Evolutionary conservation across 139 green algal genomes (phyloP).

Genomic region (Protoeuglena noctilucae): DNA sequence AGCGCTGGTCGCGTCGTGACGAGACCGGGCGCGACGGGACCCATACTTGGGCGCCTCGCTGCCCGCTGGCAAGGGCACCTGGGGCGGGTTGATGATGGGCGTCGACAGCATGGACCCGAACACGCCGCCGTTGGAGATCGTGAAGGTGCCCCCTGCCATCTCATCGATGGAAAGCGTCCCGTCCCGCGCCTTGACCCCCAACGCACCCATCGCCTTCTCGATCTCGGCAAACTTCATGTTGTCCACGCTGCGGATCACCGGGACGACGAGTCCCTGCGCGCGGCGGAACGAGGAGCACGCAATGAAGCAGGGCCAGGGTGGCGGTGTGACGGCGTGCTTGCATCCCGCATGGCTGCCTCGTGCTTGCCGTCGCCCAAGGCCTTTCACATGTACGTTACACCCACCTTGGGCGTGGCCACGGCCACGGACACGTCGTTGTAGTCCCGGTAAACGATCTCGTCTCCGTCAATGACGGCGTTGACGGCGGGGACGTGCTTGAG

Average conservation of each 20-base stretch:
- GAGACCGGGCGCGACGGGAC: no score
- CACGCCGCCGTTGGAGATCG: conserved; percentile 96
- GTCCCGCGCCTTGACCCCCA: conserved; percentile 89
- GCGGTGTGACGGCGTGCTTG: no score
- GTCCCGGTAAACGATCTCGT: conserved; percentile 84
- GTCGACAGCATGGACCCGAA: conserved; percentile 88
- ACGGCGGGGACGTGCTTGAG: conserved; percentile 72
- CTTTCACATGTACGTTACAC: conserved; percentile 16
- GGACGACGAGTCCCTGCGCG: conserved; percentile 79
- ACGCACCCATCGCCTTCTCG: conserved; percentile 68
- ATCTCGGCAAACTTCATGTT: conserved; percentile 77
- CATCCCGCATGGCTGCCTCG: no score
- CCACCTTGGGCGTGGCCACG: conserved; percentile 86
- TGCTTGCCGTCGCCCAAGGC: no score
- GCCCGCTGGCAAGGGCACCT: no score
- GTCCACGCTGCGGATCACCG: conserved; percentile 69
- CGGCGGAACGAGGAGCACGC: neutral
- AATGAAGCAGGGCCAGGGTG: no score
- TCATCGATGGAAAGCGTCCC: conserved; percentile 92
- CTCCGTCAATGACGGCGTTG: conserved; percentile 88
- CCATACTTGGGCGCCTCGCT: no score
- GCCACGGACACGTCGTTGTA: conserved; percentile 84
- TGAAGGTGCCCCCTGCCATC: conserved; percentile 98
- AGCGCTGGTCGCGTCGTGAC: no score
- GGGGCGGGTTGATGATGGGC: conserved; percentile 98